Conservation (phyloP, 768 basidiomycete genomes). For the Porphyrellus cyaneotinctus region DNA sequence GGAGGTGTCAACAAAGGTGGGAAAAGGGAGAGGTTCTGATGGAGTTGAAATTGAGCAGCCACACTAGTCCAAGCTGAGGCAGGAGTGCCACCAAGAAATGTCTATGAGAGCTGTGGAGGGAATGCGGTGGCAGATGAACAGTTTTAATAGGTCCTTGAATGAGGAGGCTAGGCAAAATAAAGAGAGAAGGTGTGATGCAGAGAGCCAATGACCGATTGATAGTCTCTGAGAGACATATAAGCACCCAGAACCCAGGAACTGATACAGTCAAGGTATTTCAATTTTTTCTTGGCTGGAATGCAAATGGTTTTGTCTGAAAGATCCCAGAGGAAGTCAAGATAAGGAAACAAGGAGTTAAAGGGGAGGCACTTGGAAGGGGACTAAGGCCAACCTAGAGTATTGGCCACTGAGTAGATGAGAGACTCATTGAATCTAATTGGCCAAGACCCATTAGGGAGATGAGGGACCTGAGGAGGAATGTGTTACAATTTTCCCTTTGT, state of each 20-base stretch:
- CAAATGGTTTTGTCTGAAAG: too few species aligned
- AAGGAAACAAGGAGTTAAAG: too few species aligned
- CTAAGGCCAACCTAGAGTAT: too few species aligned
- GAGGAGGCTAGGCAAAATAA: background rate
- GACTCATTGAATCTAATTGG: too few species aligned
- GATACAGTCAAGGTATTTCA: background rate
- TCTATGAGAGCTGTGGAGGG: rapidly evolving
- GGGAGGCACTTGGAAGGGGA: too few species aligned
- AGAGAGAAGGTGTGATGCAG: background rate
- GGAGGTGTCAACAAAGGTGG: background rate
- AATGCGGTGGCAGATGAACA: background rate
- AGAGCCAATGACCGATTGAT: background rate
- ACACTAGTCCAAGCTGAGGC: rapidly evolving
- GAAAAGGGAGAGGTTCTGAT: background rate
- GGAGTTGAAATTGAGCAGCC: background rate
- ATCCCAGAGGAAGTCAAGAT: too few species aligned
- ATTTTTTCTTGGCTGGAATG: too few species aligned
- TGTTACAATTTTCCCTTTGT: too few species aligned
- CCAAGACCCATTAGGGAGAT: too few species aligned
- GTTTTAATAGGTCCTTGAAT: background rate
- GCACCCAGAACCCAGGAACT: background rate
- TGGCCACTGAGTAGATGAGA: too few species aligned
- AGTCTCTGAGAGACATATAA: background rate
- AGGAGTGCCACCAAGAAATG: background rate
- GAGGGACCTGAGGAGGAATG: too few species aligned